Evolutionary conservation across 805 yeast genomes (phyloP).

Genomic region (Candida endomychidarum): DNA sequence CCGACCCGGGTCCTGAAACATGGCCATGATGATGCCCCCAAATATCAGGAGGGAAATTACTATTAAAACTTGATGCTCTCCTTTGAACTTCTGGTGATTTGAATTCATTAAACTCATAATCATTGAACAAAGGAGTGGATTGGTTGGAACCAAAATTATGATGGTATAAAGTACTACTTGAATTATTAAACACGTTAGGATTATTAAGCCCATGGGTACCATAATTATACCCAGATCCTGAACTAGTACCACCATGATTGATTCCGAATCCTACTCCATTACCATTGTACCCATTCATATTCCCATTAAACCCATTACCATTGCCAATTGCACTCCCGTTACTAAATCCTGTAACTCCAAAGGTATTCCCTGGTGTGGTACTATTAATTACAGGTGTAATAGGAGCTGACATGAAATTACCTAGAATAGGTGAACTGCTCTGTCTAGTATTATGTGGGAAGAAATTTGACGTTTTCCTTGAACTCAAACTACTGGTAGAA

Average conservation of each 20-base stretch:
- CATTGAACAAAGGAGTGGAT: constrained; percentile 16
- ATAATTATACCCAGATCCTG: background rate
- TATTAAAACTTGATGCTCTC: constrained; percentile 4
- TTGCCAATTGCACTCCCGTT: background rate
- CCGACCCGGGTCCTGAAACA: background rate
- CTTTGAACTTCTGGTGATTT: constrained; percentile 4
- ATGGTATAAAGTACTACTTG: background rate
- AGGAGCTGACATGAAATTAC: constrained; percentile 15
- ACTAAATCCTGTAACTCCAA: background rate
- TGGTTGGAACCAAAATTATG: constrained; percentile 5
- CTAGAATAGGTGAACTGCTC: constrained; percentile 9
- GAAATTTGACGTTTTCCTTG: constrained; percentile 17
- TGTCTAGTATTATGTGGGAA: constrained; percentile 10
- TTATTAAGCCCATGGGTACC: background rate
- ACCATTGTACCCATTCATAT: too few relatives aligned
- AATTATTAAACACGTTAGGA: background rate
- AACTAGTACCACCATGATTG: background rate
- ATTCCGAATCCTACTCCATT: background rate
- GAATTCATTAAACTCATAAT: constrained; percentile 13
- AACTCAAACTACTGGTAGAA: constrained; percentile 10
- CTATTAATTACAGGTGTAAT: constrained; percentile 15
- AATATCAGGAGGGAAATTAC: constrained; percentile 3
- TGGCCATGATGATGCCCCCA: constrained; percentile 5
- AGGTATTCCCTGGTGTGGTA: constrained; percentile 2
- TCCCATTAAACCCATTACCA: background rate